These are phyloP conservation scores for Candida koratica DNA, from an alignment of 805 yeast genomes.

Conservation along the genomic window DNA sequence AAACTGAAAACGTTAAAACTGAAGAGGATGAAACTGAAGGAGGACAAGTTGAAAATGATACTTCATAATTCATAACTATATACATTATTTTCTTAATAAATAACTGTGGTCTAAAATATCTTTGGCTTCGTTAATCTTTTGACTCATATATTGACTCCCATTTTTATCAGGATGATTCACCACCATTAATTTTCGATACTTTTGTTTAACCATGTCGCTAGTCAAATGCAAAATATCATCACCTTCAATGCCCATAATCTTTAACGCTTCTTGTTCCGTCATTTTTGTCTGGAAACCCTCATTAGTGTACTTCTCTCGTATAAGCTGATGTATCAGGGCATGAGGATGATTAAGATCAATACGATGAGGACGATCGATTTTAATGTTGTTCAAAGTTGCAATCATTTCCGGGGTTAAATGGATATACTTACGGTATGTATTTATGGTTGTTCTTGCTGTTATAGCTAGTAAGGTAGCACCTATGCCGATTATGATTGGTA, in stretches of 20 bases:
- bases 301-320: slow-evolving; percentile 27
- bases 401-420: slow-evolving; percentile 33
- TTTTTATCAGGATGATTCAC: slow-evolving; percentile 41
- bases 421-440: slow-evolving; percentile 28
- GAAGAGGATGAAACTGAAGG: too few relatives aligned
- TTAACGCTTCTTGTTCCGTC: slow-evolving; percentile 43
- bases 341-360: slow-evolving; percentile 11
- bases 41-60: too few relatives aligned
- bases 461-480: slow-evolving; percentile 52
- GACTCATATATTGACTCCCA: slow-evolving; percentile 39
- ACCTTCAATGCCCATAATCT: slow-evolving; percentile 39
- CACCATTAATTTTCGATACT: slow-evolving; percentile 38
- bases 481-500: slow-evolving; percentile 52
- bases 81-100: slow-evolving; percentile 17
- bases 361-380: slow-evolving; percentile 11
- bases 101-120: slow-evolving; percentile 39
- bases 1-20: too few relatives aligned
- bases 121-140: slow-evolving; percentile 43
- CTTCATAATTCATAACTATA: too few relatives aligned
- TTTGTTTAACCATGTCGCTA: slow-evolving; percentile 26
- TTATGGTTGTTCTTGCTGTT: slow-evolving; percentile 32
- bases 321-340: slow-evolving; percentile 9
- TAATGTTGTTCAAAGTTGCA: slow-evolving; percentile 32
- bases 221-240: slow-evolving; percentile 39
- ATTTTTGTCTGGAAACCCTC: slow-evolving; percentile 33